Conservation (phyloP, 2,329 filamentous ascomycete genomes). For the Monascus ruber region DNA sequence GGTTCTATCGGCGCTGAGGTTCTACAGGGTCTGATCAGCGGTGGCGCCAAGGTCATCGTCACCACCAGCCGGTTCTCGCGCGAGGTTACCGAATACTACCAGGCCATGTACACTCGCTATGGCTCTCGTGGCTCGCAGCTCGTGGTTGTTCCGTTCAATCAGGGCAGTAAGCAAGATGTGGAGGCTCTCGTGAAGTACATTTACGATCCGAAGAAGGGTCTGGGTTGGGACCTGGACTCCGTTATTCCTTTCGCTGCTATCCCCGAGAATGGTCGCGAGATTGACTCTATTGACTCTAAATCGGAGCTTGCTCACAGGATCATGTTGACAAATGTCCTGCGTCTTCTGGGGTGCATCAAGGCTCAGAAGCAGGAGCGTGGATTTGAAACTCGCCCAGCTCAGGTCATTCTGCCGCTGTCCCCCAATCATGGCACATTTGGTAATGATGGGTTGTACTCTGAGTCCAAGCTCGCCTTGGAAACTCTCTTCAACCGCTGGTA, state of each 20-base stretch:
- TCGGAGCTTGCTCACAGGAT: conserved; percentile 97
- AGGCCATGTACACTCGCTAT: conserved; percentile 93
- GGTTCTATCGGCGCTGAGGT: conserved; percentile 97
- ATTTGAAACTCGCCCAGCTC: conserved; percentile 89
- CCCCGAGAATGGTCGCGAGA: conserved; percentile 93
- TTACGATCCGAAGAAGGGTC: conserved; percentile 88
- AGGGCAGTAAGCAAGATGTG: conserved; percentile 95
- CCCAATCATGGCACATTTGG: conserved; percentile 98
- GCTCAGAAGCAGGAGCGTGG: conserved; percentile 74
- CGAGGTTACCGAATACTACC: conserved; percentile 97
- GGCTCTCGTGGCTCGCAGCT: conserved; percentile 91
- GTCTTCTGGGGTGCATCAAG: conserved; percentile 84
- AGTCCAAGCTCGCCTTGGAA: conserved; percentile 94
- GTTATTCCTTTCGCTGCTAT: conserved; percentile 96
- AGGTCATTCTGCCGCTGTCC: conserved; percentile 89
- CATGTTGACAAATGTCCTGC: conserved; percentile 94
- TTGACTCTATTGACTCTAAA: conserved; percentile 91
- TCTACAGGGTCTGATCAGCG: conserved; percentile 86
- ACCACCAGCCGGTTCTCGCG: conserved; percentile 95
- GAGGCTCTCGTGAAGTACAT: conserved; percentile 92
- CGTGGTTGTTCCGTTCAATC: conserved; percentile 97
- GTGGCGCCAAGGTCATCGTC: conserved; percentile 91
- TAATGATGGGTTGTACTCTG: conserved; percentile 93
- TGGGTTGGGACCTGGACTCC: conserved; percentile 96
- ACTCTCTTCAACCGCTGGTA: conserved; percentile 98